Percentiles rank a stretch among this genome's conserved stretches.
These are phyloP conservation scores for Tubosaeta sp. DNA, from an alignment of 768 basidiomycete genomes.

Conservation along the genomic window DNA sequence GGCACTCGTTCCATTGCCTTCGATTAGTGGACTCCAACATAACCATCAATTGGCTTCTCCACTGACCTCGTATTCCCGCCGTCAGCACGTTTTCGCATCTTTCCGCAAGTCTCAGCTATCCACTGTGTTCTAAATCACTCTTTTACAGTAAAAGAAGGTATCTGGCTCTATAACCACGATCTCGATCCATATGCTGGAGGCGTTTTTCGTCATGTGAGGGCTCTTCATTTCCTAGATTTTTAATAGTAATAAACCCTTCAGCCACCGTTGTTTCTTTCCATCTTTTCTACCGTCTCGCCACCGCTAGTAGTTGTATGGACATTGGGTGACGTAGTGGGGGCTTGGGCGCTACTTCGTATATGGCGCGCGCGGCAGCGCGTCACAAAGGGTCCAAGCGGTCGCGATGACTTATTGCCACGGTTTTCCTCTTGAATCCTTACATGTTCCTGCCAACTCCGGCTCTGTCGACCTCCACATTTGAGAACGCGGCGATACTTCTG, in stretches of 20 bases:
- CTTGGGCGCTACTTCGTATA: conserved; percentile 63
- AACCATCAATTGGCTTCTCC: conserved; percentile 80
- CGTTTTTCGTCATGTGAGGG: conserved; percentile 76
- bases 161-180: conserved; percentile 74
- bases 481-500: conserved; percentile 68
- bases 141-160: conserved; percentile 77
- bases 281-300: conserved; percentile 72
- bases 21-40: conserved; percentile 44
- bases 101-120: neutral
- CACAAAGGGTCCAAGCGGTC: conserved; percentile 32
- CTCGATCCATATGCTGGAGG: conserved; percentile 87
- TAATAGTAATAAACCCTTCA: conserved; percentile 26
- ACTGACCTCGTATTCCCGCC: conserved; percentile 69
- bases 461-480: conserved; percentile 76
- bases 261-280: conserved; percentile 77
- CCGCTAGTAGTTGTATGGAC: conserved; percentile 65
- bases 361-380: conserved; percentile 62
- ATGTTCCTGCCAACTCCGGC: conserved; percentile 74
- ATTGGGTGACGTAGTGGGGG: conserved; percentile 58
- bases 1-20: conserved; percentile 46
- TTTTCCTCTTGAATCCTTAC: conserved; percentile 89
- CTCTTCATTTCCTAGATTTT: neutral
- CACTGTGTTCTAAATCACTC: conserved; percentile 8
- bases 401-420: conserved; percentile 62
- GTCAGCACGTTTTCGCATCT: no score